phyloP scores from a whole-genome alignment of 225 moss, liverwort and hornwort genomes.

The Antitrichia curtipendula region DNA sequence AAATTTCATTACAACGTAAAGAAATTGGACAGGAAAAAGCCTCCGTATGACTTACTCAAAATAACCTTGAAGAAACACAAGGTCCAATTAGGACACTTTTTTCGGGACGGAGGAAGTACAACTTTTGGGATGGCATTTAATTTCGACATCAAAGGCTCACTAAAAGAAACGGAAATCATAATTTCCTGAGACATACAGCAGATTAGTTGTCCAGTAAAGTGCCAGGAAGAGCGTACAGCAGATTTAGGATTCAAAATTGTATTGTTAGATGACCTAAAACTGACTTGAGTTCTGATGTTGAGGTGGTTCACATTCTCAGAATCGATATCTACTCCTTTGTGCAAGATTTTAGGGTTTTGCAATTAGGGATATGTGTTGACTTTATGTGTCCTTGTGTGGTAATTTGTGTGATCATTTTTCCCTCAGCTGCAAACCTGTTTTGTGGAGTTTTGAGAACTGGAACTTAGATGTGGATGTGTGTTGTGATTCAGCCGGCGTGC shows the following conservation, averaged over 20 bases:
- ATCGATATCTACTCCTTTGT: neutral
- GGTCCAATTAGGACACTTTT: neutral
- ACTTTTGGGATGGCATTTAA: neutral
- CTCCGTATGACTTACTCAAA: neutral
- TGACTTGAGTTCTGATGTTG: neutral
- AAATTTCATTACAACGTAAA: neutral
- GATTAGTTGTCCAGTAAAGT: neutral
- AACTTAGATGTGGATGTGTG: neutral
- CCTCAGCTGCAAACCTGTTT: neutral
- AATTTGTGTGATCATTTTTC: neutral
- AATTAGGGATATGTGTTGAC: neutral
- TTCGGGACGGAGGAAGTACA: neutral
- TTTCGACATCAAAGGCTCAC: neutral
- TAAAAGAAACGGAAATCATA: neutral
- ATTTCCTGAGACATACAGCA: neutral
- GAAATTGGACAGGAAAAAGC: neutral
- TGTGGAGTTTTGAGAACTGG: neutral
- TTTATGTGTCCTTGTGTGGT: neutral
- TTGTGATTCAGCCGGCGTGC: conserved; percentile 61
- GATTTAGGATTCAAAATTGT: neutral
- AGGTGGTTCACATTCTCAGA: neutral
- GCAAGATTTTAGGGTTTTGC: neutral
- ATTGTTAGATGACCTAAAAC: neutral
- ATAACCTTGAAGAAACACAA: neutral
- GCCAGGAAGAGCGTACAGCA: neutral